Conservation (phyloP, 1,284 basidiomycete species). For the Boletus chippewaensis region DNA sequence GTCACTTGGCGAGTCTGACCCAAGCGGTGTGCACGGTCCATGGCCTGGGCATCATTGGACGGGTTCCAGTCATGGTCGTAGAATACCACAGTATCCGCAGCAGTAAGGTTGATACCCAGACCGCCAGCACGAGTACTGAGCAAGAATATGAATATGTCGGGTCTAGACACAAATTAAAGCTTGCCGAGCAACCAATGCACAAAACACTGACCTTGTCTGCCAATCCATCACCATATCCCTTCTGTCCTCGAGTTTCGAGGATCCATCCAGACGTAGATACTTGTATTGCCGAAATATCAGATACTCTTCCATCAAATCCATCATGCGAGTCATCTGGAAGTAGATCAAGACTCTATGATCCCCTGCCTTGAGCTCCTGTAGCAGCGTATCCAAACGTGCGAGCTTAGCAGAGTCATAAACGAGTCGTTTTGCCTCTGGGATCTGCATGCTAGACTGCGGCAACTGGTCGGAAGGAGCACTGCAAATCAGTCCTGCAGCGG, state of each 20-base stretch:
- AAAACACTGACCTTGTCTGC: conserved; percentile 80
- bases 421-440: conserved; percentile 92
- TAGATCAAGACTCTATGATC: conserved; percentile 96
- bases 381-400: conserved; percentile 80
- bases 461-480: conserved; percentile 70
- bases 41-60: conserved; percentile 98
- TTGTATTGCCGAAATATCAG: conserved; percentile 97
- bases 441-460: conserved; percentile 81
- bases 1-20: conserved; percentile 99
- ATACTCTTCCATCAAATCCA: conserved; percentile 99
- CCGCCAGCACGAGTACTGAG: conserved; percentile 97
- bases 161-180: conserved; percentile 40
- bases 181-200: background rate
- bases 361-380: conserved; percentile 88
- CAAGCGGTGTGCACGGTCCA: conserved; percentile 98
- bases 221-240: conserved; percentile 99
- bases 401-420: conserved; percentile 98
- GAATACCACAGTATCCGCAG: conserved; percentile 96
- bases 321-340: conserved; percentile 99
- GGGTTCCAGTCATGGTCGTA: conserved; percentile 99
- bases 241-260: conserved; percentile 92
- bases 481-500: conserved; percentile 64
- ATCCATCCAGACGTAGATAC: conserved; percentile 93
- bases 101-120: conserved; percentile 96
- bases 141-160: conserved; percentile 94